phyloP scores from a whole-genome alignment of 495 filamentous ascomycete species.

The Xylaria castorea region DNA sequence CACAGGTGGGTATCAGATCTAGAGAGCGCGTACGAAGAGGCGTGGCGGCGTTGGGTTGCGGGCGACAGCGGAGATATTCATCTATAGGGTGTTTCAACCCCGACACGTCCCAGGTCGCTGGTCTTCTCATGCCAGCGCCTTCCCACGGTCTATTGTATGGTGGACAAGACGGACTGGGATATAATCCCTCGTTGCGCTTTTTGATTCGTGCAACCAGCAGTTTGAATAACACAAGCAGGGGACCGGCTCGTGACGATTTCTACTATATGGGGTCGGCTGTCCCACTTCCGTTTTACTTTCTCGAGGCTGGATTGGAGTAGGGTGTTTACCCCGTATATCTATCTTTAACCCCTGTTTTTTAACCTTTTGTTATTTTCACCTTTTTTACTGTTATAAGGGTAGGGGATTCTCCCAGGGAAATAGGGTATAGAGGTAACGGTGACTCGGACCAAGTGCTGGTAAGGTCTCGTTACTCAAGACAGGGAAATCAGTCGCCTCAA shows the following conservation, averaged over 20 bases:
- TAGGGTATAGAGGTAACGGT: conserved; percentile 39
- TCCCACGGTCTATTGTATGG: conserved; percentile 1
- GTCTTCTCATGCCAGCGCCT: neutral
- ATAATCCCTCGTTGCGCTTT: neutral
- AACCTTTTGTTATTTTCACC: neutral
- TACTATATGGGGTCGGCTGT: neutral
- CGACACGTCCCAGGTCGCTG: conserved; percentile 21
- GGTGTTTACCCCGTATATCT: conserved; percentile 15
- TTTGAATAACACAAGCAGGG: neutral
- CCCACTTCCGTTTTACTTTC: conserved; percentile 1
- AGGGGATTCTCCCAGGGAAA: conserved; percentile 15
- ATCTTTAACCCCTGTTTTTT: neutral
- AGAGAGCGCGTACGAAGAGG: conserved; percentile 85
- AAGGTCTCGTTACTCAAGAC: conserved; percentile 41
- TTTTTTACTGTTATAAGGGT: conserved; percentile 4
- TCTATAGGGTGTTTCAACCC: conserved; percentile 42
- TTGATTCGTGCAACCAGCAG: conserved; percentile 1
- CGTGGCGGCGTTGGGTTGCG: conserved; percentile 86
- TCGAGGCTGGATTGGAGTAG: conserved; percentile 14
- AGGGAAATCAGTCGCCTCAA: conserved; percentile 39
- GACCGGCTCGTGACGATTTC: neutral
- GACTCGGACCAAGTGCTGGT: conserved; percentile 48
- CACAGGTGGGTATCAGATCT: conserved; percentile 90
- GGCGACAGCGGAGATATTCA: conserved; percentile 92
- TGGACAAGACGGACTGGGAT: neutral